Percentiles rank a stretch among this genome's conserved stretches.
phyloP scores from a whole-genome alignment of 371 early-diverging fungal genomes.

The Lichtheimia ramosa region DNA sequence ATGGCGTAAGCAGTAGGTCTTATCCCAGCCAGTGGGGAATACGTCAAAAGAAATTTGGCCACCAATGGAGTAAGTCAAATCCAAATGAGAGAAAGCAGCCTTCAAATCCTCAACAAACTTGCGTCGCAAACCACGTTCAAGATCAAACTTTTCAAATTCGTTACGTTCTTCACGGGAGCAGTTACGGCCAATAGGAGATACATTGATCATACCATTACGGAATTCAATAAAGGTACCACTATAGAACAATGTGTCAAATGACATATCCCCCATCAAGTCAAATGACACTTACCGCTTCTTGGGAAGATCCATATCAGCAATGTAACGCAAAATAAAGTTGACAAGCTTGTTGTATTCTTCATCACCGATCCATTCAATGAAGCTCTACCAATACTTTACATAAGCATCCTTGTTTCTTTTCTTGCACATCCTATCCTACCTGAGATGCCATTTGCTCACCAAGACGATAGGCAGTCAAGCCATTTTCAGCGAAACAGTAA shows the following conservation, averaged over 20 bases:
- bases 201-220: slow-evolving; percentile 99
- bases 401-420: background rate
- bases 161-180: slow-evolving; percentile 93
- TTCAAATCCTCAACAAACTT: slow-evolving; percentile 88
- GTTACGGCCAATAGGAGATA: slow-evolving; percentile 99
- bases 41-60: slow-evolving; percentile 99
- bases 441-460: slow-evolving; percentile 78
- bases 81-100: slow-evolving; percentile 86
- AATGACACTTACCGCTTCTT: slow-evolving; percentile 77
- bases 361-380: slow-evolving; percentile 95
- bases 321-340: slow-evolving; percentile 92
- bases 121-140: slow-evolving; percentile 77
- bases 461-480: slow-evolving; percentile 92
- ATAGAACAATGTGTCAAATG: background rate
- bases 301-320: slow-evolving; percentile 96
- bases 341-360: slow-evolving; percentile 93
- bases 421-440: slow-evolving; percentile 27
- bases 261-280: background rate
- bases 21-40: slow-evolving; percentile 99
- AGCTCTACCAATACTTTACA: slow-evolving; percentile 63
- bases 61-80: slow-evolving; percentile 96
- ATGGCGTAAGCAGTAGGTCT: slow-evolving; percentile 98
- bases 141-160: slow-evolving; percentile 94
- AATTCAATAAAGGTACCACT: slow-evolving; percentile 99
- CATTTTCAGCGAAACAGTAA: slow-evolving; percentile 99